Conservation (phyloP, 495 filamentous ascomycete genomes). For the Penicillium coprophilum region DNA sequence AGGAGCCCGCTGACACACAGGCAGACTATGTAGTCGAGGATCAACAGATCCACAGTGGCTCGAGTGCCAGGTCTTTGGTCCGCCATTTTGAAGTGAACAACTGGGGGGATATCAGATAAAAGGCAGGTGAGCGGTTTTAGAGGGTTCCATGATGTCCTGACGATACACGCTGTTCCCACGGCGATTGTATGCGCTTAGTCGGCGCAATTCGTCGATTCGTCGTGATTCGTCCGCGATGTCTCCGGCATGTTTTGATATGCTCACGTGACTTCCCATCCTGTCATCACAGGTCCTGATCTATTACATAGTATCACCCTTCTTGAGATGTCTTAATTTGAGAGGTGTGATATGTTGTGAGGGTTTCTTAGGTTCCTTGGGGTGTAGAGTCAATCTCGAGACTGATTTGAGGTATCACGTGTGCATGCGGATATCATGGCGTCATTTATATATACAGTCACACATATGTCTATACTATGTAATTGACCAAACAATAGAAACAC, state of each 20-base stretch:
- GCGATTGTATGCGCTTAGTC: neutral
- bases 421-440: conserved; percentile 27
- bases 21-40: conserved; percentile 57
- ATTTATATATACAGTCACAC: conserved; percentile 7
- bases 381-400: too few relatives aligned
- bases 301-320: too few relatives aligned
- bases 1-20: conserved; percentile 39
- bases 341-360: too few relatives aligned
- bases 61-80: conserved; percentile 25
- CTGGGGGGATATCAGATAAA: neutral
- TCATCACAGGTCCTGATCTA: too few relatives aligned
- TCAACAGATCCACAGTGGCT: conserved; percentile 49
- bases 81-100: neutral
- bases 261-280: conserved; percentile 9
- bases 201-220: neutral
- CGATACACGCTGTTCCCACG: neutral
- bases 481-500: neutral
- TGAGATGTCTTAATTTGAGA: too few relatives aligned
- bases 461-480: conserved; percentile 1
- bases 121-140: neutral
- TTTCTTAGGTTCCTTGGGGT: too few relatives aligned
- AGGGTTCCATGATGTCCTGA: neutral
- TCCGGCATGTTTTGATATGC: neutral
- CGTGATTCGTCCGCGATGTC: too few relatives aligned
- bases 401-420: neutral